Percentiles rank a stretch among this genome's conserved stretches.
Evolutionary conservation across 139 green algal genomes (phyloP).

Genomic region (Mychonastes homosphaera): DNA sequence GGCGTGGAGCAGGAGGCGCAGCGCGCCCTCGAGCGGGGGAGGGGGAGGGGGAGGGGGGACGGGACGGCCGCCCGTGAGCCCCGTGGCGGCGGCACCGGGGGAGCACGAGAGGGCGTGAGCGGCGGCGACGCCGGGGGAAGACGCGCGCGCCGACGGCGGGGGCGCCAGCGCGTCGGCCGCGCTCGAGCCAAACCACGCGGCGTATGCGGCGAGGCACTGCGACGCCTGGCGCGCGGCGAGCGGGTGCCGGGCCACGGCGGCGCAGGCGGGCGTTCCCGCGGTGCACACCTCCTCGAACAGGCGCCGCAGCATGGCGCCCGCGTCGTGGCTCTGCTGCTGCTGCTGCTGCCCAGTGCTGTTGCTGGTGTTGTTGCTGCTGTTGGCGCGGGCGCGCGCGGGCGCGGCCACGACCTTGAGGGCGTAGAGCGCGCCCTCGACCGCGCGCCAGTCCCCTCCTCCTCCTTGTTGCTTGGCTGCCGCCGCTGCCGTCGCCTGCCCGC

Average conservation of each 20-base stretch:
- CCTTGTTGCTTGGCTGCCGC: too few species aligned
- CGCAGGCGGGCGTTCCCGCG: background rate
- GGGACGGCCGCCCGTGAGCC: background rate
- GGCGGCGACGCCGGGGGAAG: too few species aligned
- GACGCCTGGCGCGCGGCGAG: slow-evolving; percentile 18
- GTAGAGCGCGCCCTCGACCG: slow-evolving; percentile 46
- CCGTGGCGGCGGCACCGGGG: background rate
- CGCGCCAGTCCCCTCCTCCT: too few species aligned
- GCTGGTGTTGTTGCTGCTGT: slow-evolving; percentile 5
- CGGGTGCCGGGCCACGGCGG: slow-evolving; percentile 13
- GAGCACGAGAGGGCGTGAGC: slow-evolving; percentile 13
- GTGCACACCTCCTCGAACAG: slow-evolving; percentile 36
- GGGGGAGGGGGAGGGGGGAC: background rate
- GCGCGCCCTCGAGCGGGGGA: slow-evolving; percentile 7
- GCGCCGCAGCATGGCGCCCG: slow-evolving; percentile 14
- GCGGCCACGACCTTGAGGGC: slow-evolving; percentile 23
- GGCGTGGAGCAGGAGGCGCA: slow-evolving; percentile 26
- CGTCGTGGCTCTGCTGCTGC: slow-evolving; percentile 2
- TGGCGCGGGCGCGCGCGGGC: background rate
- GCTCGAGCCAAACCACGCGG: slow-evolving; percentile 40
- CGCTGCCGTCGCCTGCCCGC: too few species aligned
- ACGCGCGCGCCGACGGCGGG: too few species aligned
- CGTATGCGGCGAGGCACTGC: slow-evolving; percentile 36
- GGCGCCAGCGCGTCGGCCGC: too few species aligned
- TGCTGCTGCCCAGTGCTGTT: background rate